Conservation (phyloP, 306 rosid species). For the Sesbania bispinosa region DNA sequence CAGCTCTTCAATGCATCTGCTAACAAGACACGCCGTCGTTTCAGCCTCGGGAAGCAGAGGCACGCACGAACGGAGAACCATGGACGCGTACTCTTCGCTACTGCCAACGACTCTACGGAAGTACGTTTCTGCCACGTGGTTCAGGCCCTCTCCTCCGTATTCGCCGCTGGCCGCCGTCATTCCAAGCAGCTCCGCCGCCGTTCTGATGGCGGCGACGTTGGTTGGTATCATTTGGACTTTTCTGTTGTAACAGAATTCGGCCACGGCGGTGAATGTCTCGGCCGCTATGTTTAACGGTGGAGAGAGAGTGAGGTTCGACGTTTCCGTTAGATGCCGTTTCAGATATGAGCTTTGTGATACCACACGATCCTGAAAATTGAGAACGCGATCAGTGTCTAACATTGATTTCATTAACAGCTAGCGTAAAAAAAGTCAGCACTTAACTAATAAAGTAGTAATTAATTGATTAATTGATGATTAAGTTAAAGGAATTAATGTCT, state of each 20-base stretch:
- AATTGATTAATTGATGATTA: background rate
- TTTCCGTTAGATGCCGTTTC: constrained; percentile 44
- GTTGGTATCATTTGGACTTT: constrained; percentile 48
- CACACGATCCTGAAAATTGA: constrained; percentile 49
- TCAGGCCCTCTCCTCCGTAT: constrained; percentile 40
- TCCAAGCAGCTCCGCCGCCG: constrained; percentile 61
- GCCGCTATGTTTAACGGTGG: constrained; percentile 61
- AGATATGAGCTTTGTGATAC: constrained; percentile 54
- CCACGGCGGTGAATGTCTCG: constrained; percentile 47
- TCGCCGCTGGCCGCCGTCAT: constrained; percentile 52
- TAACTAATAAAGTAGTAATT: too few species aligned
- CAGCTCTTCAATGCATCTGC: constrained; percentile 57
- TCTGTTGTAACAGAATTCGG: constrained; percentile 59
- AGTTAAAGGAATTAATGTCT: constrained; percentile 22
- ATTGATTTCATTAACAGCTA: constrained; percentile 16
- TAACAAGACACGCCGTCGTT: constrained; percentile 52
- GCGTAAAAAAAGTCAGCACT: constrained; percentile 16
- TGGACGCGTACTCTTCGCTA: constrained; percentile 42
- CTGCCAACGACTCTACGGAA: constrained; percentile 42
- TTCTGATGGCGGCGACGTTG: constrained; percentile 56
- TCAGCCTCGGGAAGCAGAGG: constrained; percentile 68
- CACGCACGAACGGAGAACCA: constrained; percentile 61
- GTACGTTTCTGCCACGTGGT: constrained; percentile 41
- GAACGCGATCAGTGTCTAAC: constrained; percentile 6
- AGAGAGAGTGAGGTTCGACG: constrained; percentile 41